Conservation (phyloP, 148 eudicot species). For the Rhododendron griersonianum region DNA sequence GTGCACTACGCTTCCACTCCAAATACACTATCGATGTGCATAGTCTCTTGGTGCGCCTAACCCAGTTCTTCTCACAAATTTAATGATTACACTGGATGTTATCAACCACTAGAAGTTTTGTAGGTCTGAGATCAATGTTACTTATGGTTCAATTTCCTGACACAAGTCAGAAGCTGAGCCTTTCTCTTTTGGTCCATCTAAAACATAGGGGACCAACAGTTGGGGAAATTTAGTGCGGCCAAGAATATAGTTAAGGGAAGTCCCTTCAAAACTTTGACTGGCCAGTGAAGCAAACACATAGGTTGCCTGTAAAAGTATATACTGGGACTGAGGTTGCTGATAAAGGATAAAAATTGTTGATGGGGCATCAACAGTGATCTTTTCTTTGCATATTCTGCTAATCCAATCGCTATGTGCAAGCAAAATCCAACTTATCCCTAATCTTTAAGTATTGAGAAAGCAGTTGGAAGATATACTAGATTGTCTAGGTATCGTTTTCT, state of each 20-base stretch:
- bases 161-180: not conserved
- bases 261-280: not conserved
- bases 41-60: not conserved
- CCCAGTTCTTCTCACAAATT: not conserved
- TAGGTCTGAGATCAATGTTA: not conserved
- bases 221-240: not conserved
- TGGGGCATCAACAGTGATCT: not conserved
- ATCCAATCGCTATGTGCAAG: not conserved
- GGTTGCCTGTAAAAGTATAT: not conserved
- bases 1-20: not conserved
- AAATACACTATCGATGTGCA: not conserved
- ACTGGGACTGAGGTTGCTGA: not conserved
- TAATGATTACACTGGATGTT: not conserved
- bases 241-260: not conserved
- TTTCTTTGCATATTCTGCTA: not conserved
- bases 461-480: not conserved
- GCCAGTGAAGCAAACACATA: not conserved
- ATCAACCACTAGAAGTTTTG: not conserved
- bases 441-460: not conserved
- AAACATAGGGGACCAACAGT: not conserved
- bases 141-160: not conserved
- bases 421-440: not conserved
- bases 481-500: not conserved
- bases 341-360: not conserved
- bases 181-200: not conserved